Conservation (phyloP, 2,329 filamentous ascomycete genomes). For the Cytospora mali region DNA sequence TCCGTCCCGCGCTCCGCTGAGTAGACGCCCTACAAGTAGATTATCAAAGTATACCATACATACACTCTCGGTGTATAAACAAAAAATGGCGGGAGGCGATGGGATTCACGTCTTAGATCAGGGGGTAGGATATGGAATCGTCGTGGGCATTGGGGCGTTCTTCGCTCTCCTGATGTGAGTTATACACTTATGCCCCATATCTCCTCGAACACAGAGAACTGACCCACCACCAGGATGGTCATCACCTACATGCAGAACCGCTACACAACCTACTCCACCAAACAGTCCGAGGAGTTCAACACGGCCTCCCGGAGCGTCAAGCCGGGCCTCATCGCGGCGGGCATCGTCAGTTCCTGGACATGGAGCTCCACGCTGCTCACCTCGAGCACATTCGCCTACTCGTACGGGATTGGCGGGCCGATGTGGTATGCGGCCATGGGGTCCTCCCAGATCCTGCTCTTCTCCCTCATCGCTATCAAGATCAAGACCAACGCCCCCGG, state of each 20-base stretch:
- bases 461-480: slow-evolving; percentile 45
- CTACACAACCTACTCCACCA: slow-evolving; percentile 43
- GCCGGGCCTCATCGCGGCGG: slow-evolving; percentile 49
- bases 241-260: slow-evolving; percentile 46
- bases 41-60: no score
- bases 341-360: slow-evolving; percentile 53
- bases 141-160: slow-evolving; percentile 51
- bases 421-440: slow-evolving; percentile 48
- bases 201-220: not conserved
- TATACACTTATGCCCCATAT: not conserved
- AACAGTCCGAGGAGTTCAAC: slow-evolving; percentile 50
- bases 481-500: slow-evolving; percentile 45
- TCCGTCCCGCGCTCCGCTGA: not conserved
- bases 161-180: slow-evolving; percentile 45
- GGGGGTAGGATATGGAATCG: slow-evolving; percentile 49
- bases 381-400: slow-evolving; percentile 45
- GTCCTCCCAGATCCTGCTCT: slow-evolving; percentile 45
- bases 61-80: not conserved
- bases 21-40: not conserved
- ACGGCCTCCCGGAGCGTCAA: slow-evolving; percentile 48
- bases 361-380: slow-evolving; percentile 50
- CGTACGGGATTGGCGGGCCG: slow-evolving; percentile 44
- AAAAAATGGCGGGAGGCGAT: slow-evolving; percentile 17
- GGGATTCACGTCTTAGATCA: slow-evolving; percentile 24
- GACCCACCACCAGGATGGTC: slow-evolving; percentile 32